A percentile compares a stretch with the other conserved stretches of the same genome.
These are phyloP conservation scores for Fusarium musae DNA, from an alignment of 2,329 filamentous ascomycete genomes.

Conservation along the genomic window DNA sequence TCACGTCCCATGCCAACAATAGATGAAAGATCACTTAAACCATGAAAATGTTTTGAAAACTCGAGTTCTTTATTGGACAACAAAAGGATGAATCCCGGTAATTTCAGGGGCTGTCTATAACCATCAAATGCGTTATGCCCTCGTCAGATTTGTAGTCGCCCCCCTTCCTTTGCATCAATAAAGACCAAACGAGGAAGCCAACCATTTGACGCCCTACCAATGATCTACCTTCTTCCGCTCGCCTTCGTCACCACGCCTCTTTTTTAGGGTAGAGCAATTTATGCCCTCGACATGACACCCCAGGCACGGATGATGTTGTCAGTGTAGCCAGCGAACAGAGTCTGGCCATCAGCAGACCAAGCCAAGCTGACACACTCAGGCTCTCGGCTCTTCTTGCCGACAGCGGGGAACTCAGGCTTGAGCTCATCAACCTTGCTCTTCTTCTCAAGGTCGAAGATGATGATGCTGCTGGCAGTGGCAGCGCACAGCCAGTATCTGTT, in stretches of 20 bases:
- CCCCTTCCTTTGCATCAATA: slow-evolving; percentile 54
- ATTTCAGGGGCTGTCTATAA: slow-evolving; percentile 52
- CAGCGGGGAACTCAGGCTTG: slow-evolving; percentile 97
- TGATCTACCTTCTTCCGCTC: slow-evolving; percentile 55
- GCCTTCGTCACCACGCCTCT: slow-evolving; percentile 42
- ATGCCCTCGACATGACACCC: slow-evolving; percentile 96
- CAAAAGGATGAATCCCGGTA: slow-evolving; percentile 55
- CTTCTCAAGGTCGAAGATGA: slow-evolving; percentile 99
- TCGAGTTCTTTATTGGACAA: slow-evolving; percentile 53
- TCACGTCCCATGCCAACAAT: neutral
- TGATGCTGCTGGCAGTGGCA: slow-evolving; percentile 96
- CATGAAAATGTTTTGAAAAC: slow-evolving; percentile 40
- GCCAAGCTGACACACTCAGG: slow-evolving; percentile 97
- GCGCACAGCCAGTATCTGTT: slow-evolving; percentile 99
- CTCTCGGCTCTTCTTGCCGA: slow-evolving; percentile 99
- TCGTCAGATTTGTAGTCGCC: slow-evolving; percentile 50
- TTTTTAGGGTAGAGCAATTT: slow-evolving; percentile 53
- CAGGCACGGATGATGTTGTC: slow-evolving; percentile 99
- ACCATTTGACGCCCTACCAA: slow-evolving; percentile 59
- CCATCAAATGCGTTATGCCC: slow-evolving; percentile 53
- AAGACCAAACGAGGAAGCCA: slow-evolving; percentile 60
- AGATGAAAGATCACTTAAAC: neutral
- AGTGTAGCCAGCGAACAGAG: slow-evolving; percentile 99
- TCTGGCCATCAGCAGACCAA: slow-evolving; percentile 98
- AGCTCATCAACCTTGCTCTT: slow-evolving; percentile 99